Conservation (phyloP, 345 rosid species). For the Syzygium aromaticum region DNA sequence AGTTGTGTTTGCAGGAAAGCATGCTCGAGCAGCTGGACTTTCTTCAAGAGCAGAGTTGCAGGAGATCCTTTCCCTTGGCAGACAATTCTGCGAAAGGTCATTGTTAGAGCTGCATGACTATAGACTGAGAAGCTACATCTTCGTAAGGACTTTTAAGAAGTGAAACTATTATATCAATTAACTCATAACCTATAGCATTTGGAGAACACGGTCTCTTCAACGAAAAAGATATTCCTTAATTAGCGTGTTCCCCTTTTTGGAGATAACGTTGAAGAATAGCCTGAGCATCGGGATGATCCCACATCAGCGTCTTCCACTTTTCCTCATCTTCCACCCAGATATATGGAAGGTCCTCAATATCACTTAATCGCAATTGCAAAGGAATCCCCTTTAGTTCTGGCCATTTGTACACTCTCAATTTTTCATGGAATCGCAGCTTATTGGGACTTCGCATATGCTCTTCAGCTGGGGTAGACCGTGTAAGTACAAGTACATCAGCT, state of each 20-base stretch:
- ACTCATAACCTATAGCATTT: neutral
- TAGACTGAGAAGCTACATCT: neutral
- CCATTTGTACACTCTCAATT: fast-evolving
- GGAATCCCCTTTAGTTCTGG: neutral
- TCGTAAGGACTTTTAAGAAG: neutral
- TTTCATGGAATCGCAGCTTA: neutral
- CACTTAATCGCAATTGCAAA: neutral
- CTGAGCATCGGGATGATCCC: too few species aligned
- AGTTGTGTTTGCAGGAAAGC: constrained; percentile 31
- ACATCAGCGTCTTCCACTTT: too few species aligned
- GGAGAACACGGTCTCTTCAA: too few species aligned
- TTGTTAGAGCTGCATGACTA: neutral
- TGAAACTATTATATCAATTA: neutral
- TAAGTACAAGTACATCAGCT: fast-evolving
- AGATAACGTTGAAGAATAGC: too few species aligned
- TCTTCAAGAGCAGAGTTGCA: constrained; percentile 48
- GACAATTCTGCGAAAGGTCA: constrained; percentile 18
- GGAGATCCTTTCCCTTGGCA: constrained; percentile 4
- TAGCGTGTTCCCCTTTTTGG: fast-evolving
- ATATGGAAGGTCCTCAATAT: neutral
- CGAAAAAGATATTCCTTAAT: too few species aligned
- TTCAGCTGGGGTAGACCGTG: neutral
- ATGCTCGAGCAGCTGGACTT: constrained; percentile 74
- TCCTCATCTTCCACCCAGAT: too few species aligned
- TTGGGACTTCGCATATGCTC: neutral